A percentile compares a stretch with the other conserved stretches of the same genome.
phyloP scores from a whole-genome alignment of 345 rosid species.

The Aurinia saxatilis region DNA sequence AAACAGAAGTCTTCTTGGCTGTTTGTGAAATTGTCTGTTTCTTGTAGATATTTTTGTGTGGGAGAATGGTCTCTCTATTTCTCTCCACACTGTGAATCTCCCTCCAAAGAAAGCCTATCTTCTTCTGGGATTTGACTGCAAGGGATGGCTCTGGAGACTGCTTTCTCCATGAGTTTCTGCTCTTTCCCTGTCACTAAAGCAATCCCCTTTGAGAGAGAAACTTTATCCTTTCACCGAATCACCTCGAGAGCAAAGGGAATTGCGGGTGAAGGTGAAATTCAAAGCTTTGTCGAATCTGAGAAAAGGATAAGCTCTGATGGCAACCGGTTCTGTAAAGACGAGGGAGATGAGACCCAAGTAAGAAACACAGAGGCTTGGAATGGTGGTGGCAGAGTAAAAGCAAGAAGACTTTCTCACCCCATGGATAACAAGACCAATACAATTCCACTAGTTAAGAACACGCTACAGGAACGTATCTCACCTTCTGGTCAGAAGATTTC shows the following conservation, averaged over 20 bases:
- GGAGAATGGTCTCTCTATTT: background rate
- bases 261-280: constrained; percentile 7
- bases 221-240: background rate
- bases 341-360: background rate
- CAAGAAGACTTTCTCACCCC: background rate
- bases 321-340: too few relatives aligned
- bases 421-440: background rate
- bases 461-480: background rate
- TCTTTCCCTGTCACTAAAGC: constrained; percentile 11
- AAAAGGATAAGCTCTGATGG: background rate
- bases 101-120: constrained; percentile 28
- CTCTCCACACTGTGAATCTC: constrained; percentile 1
- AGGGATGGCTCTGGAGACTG: constrained; percentile 11
- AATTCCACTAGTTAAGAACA: background rate
- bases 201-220: constrained; percentile 9
- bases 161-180: constrained; percentile 24
- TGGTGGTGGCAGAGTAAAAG: background rate
- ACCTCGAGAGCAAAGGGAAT: background rate
- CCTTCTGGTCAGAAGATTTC: background rate
- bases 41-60: constrained; percentile 7
- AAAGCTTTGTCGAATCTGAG: background rate
- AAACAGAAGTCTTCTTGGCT: background rate
- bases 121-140: background rate
- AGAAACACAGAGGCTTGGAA: background rate
- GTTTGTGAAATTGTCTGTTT: constrained; percentile 20